These are phyloP conservation scores for Microsporum ferrugineum DNA, from an alignment of 2,329 filamentous ascomycete genomes.

Conservation along the genomic window DNA sequence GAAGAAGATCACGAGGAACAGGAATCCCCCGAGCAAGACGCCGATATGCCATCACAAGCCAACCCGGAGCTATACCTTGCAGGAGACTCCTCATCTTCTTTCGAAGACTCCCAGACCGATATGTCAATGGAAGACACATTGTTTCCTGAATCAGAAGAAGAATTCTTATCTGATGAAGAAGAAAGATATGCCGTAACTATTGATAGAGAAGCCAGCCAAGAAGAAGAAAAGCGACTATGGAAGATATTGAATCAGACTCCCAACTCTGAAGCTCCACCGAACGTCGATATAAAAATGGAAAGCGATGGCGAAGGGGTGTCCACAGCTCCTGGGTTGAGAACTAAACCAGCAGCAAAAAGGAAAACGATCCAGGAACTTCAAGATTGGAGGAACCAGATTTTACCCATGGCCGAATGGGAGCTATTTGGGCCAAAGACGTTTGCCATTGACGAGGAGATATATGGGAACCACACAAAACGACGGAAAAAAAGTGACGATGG, in stretches of 20 bases:
- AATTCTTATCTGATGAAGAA: constrained; percentile 25
- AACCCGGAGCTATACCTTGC: background rate
- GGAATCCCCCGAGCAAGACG: background rate
- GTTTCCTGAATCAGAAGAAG: constrained; percentile 7
- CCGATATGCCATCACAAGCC: background rate
- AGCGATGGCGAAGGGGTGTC: constrained; percentile 16
- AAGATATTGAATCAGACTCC: constrained; percentile 26
- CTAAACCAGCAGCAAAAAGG: constrained; percentile 21
- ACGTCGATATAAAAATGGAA: constrained; percentile 9
- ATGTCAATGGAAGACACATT: background rate
- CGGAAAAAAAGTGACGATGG: background rate
- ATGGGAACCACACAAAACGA: constrained; percentile 22
- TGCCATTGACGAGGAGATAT: constrained; percentile 23
- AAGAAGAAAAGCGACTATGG: constrained; percentile 39
- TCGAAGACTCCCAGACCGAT: background rate
- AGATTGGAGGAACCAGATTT: constrained; percentile 39
- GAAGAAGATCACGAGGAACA: background rate
- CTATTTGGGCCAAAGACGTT: constrained; percentile 23
- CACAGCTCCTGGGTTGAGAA: constrained; percentile 2
- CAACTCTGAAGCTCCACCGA: constrained; percentile 12
- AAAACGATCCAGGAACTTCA: constrained; percentile 27
- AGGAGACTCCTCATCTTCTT: background rate
- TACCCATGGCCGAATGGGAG: constrained; percentile 44
- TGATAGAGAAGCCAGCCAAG: constrained; percentile 35
- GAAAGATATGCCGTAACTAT: constrained; percentile 37